A percentile compares a stretch with the other conserved stretches of the same genome.
Conservation (phyloP, 306 rosid species). For the Hylodesmum podocarpum region DNA sequence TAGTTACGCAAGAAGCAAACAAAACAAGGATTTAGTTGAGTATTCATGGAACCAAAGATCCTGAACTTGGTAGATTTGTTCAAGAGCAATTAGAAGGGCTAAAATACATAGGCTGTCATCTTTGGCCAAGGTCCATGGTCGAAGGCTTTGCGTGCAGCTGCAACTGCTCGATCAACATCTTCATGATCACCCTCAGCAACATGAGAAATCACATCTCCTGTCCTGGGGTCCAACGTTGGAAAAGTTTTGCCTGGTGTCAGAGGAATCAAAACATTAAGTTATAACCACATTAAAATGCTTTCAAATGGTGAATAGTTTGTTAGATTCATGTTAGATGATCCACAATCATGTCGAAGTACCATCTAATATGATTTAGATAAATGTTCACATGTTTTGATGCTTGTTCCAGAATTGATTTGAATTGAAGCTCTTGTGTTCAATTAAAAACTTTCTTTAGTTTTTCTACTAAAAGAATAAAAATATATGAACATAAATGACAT, state of each 20-base stretch:
- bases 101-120: conserved; percentile 76
- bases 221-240: conserved; percentile 72
- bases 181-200: conserved; percentile 71
- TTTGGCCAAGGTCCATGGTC: conserved; percentile 89
- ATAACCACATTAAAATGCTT: background rate
- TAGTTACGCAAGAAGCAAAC: background rate
- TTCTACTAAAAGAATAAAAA: background rate
- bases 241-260: conserved; percentile 60
- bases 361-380: background rate
- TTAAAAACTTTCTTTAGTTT: background rate
- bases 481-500: background rate
- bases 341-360: background rate
- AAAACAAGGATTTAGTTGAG: background rate
- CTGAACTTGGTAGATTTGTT: background rate
- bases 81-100: background rate
- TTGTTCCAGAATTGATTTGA: no score
- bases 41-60: background rate
- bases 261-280: conserved; percentile 2
- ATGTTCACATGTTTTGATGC: no score
- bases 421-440: background rate
- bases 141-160: conserved; percentile 76
- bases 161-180: conserved; percentile 71
- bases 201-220: conserved; percentile 70
- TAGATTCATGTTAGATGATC: background rate
- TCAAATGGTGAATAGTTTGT: background rate